Conservation (phyloP, 1,284 basidiomycete genomes). For the Pseudozyma tsukubaensis region DNA sequence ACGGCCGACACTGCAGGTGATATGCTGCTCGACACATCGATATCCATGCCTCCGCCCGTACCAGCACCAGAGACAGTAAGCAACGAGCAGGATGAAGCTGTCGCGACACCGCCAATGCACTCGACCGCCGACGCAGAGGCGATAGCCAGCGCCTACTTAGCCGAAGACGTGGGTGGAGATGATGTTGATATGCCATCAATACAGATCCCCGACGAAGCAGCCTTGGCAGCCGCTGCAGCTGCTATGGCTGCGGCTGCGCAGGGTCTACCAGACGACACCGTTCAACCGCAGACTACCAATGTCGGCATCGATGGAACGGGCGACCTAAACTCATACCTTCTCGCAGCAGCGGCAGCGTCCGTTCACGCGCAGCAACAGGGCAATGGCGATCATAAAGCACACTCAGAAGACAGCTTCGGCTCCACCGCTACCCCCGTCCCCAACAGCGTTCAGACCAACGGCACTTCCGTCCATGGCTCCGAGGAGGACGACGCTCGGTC, state of each 20-base stretch:
- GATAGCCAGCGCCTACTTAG: not conserved
- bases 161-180: not conserved
- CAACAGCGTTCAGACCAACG: constrained; percentile 24
- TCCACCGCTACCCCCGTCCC: constrained; percentile 10
- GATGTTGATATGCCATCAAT: constrained; percentile 16
- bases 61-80: not conserved
- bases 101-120: constrained; percentile 2
- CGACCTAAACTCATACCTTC: constrained; percentile 47
- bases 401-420: constrained; percentile 18
- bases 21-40: constrained; percentile 18
- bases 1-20: constrained; percentile 13
- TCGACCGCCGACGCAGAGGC: not conserved
- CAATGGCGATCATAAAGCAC: constrained; percentile 9
- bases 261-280: not conserved
- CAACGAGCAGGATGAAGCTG: not conserved
- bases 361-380: constrained; percentile 47
- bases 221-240: constrained; percentile 44
- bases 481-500: constrained; percentile 24
- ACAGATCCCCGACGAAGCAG: constrained; percentile 36
- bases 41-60: not conserved
- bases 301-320: constrained; percentile 5
- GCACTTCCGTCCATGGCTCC: constrained; percentile 29
- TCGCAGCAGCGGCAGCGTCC: constrained; percentile 51
- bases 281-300: constrained; percentile 3
- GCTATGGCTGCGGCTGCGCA: constrained; percentile 48